These are phyloP conservation scores for Solanum lignicaule DNA, from an alignment of 257 asterid species.

Conservation along the genomic window DNA sequence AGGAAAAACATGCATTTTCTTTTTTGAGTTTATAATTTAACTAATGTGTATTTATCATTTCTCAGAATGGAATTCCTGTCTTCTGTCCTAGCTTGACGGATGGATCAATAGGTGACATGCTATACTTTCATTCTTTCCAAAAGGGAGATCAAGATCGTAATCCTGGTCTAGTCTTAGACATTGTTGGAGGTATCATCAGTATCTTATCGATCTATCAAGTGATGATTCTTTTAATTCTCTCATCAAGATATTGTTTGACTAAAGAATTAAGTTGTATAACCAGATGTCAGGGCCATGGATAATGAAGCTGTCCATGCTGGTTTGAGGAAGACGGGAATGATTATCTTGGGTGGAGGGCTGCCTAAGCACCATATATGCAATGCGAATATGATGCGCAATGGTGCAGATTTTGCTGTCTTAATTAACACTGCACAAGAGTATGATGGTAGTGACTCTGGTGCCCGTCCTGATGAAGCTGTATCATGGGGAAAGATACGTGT, in stretches of 20 bases:
- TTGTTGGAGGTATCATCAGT: constrained; percentile 58
- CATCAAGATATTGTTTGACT: background rate
- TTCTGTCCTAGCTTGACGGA: constrained; percentile 92
- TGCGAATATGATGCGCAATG: constrained; percentile 70
- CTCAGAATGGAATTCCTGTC: constrained; percentile 72
- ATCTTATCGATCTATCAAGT: background rate
- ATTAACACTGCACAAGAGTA: constrained; percentile 91
- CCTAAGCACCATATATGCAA: constrained; percentile 96
- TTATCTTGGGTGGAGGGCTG: constrained; percentile 88
- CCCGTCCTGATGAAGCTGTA: constrained; percentile 93
- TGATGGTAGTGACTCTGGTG: constrained; percentile 98
- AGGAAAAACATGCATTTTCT: background rate
- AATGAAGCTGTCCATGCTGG: constrained; percentile 83
- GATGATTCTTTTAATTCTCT: background rate
- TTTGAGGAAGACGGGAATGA: constrained; percentile 68
- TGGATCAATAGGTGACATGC: constrained; percentile 92
- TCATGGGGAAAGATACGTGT: constrained; percentile 95
- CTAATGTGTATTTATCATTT: background rate
- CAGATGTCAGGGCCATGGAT: constrained; percentile 86
- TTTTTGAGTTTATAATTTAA: background rate
- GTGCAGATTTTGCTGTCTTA: constrained; percentile 78
- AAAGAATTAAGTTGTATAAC: background rate
- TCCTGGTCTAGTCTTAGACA: constrained; percentile 78
- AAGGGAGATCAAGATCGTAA: constrained; percentile 10
- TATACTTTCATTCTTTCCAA: constrained; percentile 71